A percentile compares a stretch with the other conserved stretches of the same genome.
Evolutionary conservation across 2,329 filamentous ascomycete species (phyloP).

Genomic region (Pseudophaeomoniella oleicola): DNA sequence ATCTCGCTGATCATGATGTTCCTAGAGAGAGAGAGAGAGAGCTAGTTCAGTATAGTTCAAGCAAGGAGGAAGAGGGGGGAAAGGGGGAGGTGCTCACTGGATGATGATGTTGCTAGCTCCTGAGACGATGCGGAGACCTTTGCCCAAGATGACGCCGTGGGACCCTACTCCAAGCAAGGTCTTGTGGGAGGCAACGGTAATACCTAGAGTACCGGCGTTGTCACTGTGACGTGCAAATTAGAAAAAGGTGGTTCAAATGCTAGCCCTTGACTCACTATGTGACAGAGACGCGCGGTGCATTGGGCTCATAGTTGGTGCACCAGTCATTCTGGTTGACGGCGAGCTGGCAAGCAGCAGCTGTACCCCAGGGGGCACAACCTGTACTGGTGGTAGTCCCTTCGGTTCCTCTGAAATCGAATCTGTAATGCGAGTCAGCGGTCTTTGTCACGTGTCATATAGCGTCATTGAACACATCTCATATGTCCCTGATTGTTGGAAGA

Average conservation of each 20-base stretch:
- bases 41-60: not conserved
- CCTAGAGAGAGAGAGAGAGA: constrained; percentile 1
- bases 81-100: constrained; percentile 17
- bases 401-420: constrained; percentile 35
- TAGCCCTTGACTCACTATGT: constrained; percentile 17
- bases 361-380: constrained; percentile 46
- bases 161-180: constrained; percentile 38
- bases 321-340: constrained; percentile 46
- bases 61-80: not conserved
- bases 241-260: too few species aligned
- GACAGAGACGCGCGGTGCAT: constrained; percentile 31
- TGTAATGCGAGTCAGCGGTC: constrained; percentile 19
- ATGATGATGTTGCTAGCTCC: constrained; percentile 43
- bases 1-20: constrained; percentile 40
- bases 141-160: constrained; percentile 42
- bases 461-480: too few species aligned
- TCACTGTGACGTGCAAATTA: constrained; percentile 15
- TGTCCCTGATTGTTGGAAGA: too few species aligned
- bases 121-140: constrained; percentile 35
- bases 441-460: too few species aligned
- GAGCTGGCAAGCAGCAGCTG: constrained; percentile 37
- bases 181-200: constrained; percentile 44
- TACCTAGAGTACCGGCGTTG: constrained; percentile 36
- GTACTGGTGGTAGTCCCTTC: constrained; percentile 38
- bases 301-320: constrained; percentile 45